Evolutionary conservation across 192 early-diverging fungal genomes (phyloP), one percentile per base, ranked within the genome.

Genomic region (Dissophora globulifera): DNA sequence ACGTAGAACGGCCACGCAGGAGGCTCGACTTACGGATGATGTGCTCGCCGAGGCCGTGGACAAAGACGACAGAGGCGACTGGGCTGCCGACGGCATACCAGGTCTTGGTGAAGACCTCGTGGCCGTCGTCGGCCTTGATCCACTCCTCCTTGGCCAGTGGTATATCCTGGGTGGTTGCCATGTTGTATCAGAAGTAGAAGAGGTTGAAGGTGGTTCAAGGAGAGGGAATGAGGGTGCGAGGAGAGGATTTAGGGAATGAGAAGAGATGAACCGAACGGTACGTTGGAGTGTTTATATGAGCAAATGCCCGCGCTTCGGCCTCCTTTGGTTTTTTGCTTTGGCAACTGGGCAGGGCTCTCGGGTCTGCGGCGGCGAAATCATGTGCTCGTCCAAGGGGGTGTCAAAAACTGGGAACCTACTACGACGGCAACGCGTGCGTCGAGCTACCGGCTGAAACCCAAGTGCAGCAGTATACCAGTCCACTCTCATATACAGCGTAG

Each of bases 1-100:
- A n/a, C n/a, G n/a, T n/a, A n/a, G n/a, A n/a, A n/a, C n/a, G n/a
- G n/a, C n/a, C n/a, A n/a, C n/a, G n/a, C n/a, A n/a, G n/a, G n/a
- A n/a, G n/a, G n/a, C 6, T 32, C 2, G 11, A 58, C 70, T 59
- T 74, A 74, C 70, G 83, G 20, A 55, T 64, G 49, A 71, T 56
- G 33, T 88, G 83, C 50, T 88, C 86, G 35, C 84, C 86, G 58
- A 88, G 83, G 20, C 86, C 86, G 42, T 88, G 86, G 41, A 88
- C 59, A 60, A 86, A 64, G 17, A 81, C 74, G 15, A 81, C 50
- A 12, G 80, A 56, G 30, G 80, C 80, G 15, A 67, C 31, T 15
- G 80, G 80, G 4, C 33, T 35, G 8, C 75, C 63, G 33, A 62
- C 57, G 31, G 59, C 62, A 4, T 78, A 84, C 83, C 83, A 86